A percentile compares a stretch with the other conserved stretches of the same genome.
phyloP scores from a whole-genome alignment of 2,329 filamentous ascomycete genomes.

The Colletotrichum endophyticum region DNA sequence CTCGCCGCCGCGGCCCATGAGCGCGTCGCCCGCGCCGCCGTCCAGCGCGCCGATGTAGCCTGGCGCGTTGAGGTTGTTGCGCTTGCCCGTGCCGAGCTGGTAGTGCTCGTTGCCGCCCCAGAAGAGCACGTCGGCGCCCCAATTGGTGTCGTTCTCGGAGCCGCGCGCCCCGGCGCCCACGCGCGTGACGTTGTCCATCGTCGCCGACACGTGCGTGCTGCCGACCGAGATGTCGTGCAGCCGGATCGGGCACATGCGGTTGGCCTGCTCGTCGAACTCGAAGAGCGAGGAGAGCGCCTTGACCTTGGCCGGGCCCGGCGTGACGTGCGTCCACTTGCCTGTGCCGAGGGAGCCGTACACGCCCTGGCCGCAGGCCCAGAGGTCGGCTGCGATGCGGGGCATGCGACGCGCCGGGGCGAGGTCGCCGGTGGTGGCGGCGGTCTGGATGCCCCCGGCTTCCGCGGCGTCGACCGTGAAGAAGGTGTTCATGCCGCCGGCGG shows the following conservation, averaged over 20 bases:
- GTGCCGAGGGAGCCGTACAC: conserved; percentile 85
- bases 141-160: conserved; percentile 77
- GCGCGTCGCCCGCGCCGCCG: conserved; percentile 59
- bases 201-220: conserved; percentile 78
- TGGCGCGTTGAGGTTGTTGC: conserved; percentile 79
- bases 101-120: conserved; percentile 96
- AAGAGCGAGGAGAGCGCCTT: conserved; percentile 82
- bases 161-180: conserved; percentile 57
- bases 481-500: conserved; percentile 84
- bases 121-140: conserved; percentile 86
- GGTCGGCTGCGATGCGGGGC: conserved; percentile 67
- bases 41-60: conserved; percentile 82
- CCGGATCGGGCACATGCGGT: conserved; percentile 77
- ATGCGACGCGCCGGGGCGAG: conserved; percentile 35
- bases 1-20: conserved; percentile 64
- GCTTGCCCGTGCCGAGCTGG: conserved; percentile 89
- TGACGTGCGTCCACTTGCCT: conserved; percentile 88
- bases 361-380: conserved; percentile 87
- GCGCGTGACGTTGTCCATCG: conserved; percentile 81
- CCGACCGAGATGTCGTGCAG: conserved; percentile 77
- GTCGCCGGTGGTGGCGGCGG: conserved; percentile 12
- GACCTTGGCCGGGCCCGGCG: conserved; percentile 77
- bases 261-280: conserved; percentile 81
- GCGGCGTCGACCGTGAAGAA: conserved; percentile 87
- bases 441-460: conserved; percentile 50